Base-by-base conservation (phyloP, 1,139 yeast genomes). In the Spencermartinsiella ligniputridi region DNA sequence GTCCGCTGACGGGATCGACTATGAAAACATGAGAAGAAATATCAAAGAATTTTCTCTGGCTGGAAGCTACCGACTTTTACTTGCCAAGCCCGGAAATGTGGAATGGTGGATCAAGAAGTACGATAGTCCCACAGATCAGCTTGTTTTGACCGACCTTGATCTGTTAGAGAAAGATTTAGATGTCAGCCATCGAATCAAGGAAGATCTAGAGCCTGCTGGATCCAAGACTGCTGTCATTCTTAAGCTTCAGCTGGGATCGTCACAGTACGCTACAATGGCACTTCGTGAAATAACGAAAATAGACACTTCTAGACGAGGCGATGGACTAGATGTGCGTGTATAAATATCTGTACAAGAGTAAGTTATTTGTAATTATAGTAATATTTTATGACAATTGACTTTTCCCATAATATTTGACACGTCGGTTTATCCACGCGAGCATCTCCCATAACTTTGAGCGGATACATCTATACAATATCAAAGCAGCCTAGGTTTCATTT, bases 231-330 rank as follows among this genome's bases (percentile, higher is more conserved):
- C 96, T 0, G 81, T 90, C 9, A 74, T 90, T 9, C 66, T 94
- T 50, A 81, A 76, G 54, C 74, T 94, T 74, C 85, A 82, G 61
- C 72, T 94, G 47, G 94, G 89, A 2, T 81, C 86, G 5, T 84
- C 97, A 39, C 83, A 95, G 3, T 94, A 94, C 64, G 99, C 99
- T 2, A 94, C 99, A 0, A 94, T 94, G 98, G 96, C 97, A 0
- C 69, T 94, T 45, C 76, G 98, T 58, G 98, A 92, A 62, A 78
- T 84, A 45, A 84, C 87, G 95, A 84, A 83, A 62, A 71, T 80
- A 20, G 95, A 87, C 51, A 84, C 95, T 2, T 75, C 88, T 34
- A 78, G 89, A 47, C 71, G 81, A 52, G 79, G 83, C 40, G 81
- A 75, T 25, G 56, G 57, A 8, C 45, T 56, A 16, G 33, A 37